A percentile compares a stretch with the other conserved stretches of the same genome.
phyloP scores from a whole-genome alignment of 2,329 filamentous ascomycete genomes.

The Aphanocladium album region DNA sequence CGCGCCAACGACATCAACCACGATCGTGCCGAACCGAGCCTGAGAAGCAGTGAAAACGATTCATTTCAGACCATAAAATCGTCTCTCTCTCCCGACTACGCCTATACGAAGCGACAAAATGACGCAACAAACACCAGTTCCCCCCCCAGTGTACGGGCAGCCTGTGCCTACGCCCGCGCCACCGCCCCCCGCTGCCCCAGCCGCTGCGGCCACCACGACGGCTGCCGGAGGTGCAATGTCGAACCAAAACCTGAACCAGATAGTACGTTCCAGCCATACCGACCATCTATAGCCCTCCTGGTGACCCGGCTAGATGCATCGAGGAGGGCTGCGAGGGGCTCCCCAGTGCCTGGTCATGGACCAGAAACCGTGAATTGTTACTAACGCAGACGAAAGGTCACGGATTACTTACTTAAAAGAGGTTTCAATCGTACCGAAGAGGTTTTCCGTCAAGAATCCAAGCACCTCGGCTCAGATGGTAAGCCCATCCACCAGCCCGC shows the following conservation, averaged over 20 bases:
- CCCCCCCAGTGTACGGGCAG: conserved; percentile 19
- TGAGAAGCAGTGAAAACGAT: neutral
- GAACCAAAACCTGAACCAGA: conserved; percentile 90
- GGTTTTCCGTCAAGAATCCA: conserved; percentile 85
- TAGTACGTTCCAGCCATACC: conserved; percentile 59
- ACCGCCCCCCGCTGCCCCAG: conserved; percentile 18
- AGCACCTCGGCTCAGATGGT: conserved; percentile 75
- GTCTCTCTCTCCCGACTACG: too few relatives aligned
- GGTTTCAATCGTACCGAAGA: conserved; percentile 91
- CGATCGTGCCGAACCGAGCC: neutral
- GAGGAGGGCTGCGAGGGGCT: neutral
- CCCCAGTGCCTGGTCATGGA: too few relatives aligned
- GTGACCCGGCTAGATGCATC: neutral
- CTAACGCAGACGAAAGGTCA: conserved; percentile 48
- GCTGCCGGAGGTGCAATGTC: conserved; percentile 50
- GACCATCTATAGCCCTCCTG: too few relatives aligned
- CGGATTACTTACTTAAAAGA: conserved; percentile 93
- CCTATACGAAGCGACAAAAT: neutral
- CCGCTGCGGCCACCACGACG: conserved; percentile 27
- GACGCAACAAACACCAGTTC: conserved; percentile 10
- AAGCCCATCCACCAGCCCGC: conserved; percentile 66
- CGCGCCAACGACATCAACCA: neutral
- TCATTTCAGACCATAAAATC: neutral
- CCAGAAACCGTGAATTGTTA: too few relatives aligned
- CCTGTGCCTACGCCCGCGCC: conserved; percentile 29